Evolutionary conservation across 352 stramenopile species (phyloP), one percentile per base, ranked within the genome.

Genomic region (Phytopythium kandeliae): DNA sequence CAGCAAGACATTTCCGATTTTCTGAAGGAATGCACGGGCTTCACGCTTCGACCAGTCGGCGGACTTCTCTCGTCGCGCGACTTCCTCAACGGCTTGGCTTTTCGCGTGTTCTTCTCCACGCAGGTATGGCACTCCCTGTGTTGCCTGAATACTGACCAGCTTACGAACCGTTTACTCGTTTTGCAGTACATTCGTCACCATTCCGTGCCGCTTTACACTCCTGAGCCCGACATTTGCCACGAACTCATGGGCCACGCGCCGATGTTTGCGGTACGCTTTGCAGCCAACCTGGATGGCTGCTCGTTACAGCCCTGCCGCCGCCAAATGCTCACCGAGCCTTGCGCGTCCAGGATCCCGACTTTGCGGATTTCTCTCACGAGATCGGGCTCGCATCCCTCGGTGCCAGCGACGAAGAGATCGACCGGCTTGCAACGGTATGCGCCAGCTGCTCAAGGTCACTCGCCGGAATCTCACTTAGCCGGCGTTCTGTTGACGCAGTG

Each of bases 71-170:
- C 87, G 33, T 97, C 91, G 38, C 85, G 96, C 22, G 96, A 99
- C 59, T 99, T 99, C 63, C 71, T 99, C 9, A 98, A 98, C 67
- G 96, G 91, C 30, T 73, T 99, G 31, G 96, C 96, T 4, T 98
- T 98, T 76, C 89, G 96, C n/a, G 92, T 97, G 0, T 99, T 99
- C 71, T 99, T 98, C 71, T 98, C 84, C 30, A 99, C 96, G 6
- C 95, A 88, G 71, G 78, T 89, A 57, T 22, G 45, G 2, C 15
- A 36, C 6, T 48, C 3, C 12, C 22, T n/a, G n/a, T n/a, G n/a
- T n/a, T n/a, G n/a, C n/a, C n/a, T n/a, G n/a, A n/a, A n/a, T n/a
- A n/a, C n/a, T n/a, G n/a, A n/a, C n/a, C n/a, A n/a, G n/a, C n/a
- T n/a, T n/a, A n/a, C n/a, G n/a, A n/a, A n/a, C n/a, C n/a, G n/a